Conservation (phyloP, 2,329 filamentous ascomycete genomes). For the Magnaporthales sp. region DNA sequence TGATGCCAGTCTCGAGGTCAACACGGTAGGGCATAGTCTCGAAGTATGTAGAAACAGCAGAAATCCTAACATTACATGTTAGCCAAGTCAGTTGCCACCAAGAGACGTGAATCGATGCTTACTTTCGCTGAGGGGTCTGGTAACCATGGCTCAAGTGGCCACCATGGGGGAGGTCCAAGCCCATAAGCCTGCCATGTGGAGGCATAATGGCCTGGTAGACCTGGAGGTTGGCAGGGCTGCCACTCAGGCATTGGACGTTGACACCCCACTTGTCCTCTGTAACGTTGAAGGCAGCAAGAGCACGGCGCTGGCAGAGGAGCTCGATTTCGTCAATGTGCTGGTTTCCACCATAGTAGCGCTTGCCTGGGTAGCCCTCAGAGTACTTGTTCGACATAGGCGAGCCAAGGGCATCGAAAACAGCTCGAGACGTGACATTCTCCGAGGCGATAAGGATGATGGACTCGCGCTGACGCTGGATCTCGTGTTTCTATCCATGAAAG, state of each 20-base stretch:
- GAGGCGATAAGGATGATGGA: slow-evolving; percentile 98
- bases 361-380: slow-evolving; percentile 96
- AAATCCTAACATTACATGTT: slow-evolving; percentile 55
- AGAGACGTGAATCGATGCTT: slow-evolving; percentile 21
- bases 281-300: slow-evolving; percentile 82
- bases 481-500: slow-evolving; percentile 56
- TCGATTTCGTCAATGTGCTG: slow-evolving; percentile 98
- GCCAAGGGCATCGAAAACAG: slow-evolving; percentile 95
- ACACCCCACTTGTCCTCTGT: slow-evolving; percentile 91
- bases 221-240: slow-evolving; percentile 93
- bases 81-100: neutral
- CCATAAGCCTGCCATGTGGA: slow-evolving; percentile 93
- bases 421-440: slow-evolving; percentile 97
- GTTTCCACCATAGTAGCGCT: slow-evolving; percentile 98
- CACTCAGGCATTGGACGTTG: slow-evolving; percentile 91
- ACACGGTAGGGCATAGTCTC: slow-evolving; percentile 97
- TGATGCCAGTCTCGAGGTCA: slow-evolving; percentile 81
- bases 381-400: slow-evolving; percentile 98
- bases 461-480: slow-evolving; percentile 95
- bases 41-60: slow-evolving; percentile 96
- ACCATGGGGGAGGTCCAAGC: slow-evolving; percentile 87
- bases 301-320: slow-evolving; percentile 87
- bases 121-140: slow-evolving; percentile 91
- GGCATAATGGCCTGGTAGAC: slow-evolving; percentile 97
- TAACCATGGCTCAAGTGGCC: slow-evolving; percentile 96